These are phyloP conservation scores for Mucor sp. DNA, from an alignment of 371 early-diverging fungal genomes.

Conservation along the genomic window DNA sequence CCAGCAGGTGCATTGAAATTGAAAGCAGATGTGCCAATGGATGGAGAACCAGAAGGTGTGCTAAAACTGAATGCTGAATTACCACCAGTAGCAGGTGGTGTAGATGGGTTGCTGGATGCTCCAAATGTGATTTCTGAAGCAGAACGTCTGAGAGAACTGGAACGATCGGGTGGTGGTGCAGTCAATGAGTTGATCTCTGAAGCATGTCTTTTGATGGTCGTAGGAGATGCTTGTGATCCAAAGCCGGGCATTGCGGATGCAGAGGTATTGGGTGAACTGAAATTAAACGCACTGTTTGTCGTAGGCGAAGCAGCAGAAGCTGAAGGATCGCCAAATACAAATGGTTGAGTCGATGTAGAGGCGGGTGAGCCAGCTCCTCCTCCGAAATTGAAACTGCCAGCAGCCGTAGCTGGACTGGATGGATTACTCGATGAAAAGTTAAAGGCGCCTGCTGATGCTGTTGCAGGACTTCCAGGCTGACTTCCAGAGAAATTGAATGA, in stretches of 20 bases:
- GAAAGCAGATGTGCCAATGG: background rate
- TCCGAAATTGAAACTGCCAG: slow-evolving; percentile 7
- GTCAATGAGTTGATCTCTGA: slow-evolving; percentile 1
- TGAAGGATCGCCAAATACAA: slow-evolving; percentile 6
- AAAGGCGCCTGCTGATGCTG: slow-evolving; percentile 2
- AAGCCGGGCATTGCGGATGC: background rate
- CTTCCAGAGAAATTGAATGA: slow-evolving; percentile 12
- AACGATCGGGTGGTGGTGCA: background rate
- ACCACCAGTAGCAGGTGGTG: background rate
- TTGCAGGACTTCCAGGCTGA: slow-evolving; percentile 12
- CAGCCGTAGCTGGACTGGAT: slow-evolving; percentile 9
- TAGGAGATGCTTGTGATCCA: background rate
- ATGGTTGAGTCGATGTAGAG: background rate
- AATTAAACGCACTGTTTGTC: slow-evolving; percentile 2
- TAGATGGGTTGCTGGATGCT: background rate
- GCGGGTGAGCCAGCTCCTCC: background rate
- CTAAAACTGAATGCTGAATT: background rate
- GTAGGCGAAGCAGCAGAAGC: background rate
- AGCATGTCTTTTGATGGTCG: slow-evolving; percentile 7
- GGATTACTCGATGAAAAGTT: background rate
- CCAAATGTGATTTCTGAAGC: slow-evolving; percentile 7
- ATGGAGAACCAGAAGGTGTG: background rate
- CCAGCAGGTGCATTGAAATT: background rate
- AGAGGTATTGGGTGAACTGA: background rate
- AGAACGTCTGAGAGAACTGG: slow-evolving; percentile 7